Base-by-base conservation (phyloP, 2,329 filamentous ascomycete species). In the Fusarium pseudocircinatum region DNA sequence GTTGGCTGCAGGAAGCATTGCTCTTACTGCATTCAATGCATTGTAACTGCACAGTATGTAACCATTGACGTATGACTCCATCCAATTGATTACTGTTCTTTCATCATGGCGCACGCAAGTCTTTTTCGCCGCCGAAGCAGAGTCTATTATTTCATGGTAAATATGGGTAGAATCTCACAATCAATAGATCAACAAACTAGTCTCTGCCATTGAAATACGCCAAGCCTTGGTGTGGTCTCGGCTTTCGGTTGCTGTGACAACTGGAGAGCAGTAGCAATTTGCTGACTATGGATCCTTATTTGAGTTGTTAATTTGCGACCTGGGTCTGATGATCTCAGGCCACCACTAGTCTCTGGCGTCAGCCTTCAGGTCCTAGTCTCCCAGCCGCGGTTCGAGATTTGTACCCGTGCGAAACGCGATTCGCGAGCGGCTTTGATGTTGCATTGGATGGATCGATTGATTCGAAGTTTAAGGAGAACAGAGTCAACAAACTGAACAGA, bases 211-310 rank as follows among this genome's bases (percentile, higher is more conserved):
- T 40, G 49, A 67, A 62, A 69, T 62, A 49, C 60, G 66, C 71
- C 75, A 76, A 71, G 72, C 39, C 32, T 34, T 40, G 40, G 44
- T 69, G 69, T 76, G 69, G 72, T 67, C 64, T 60, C 36, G 63
- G 58, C 56, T 62, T 32, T 16, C 18, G 49, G 78, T 79, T 79
- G 73, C 77, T 67, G 68, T 70, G 74, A 74, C 78, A 75, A 79
- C 78, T 56, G 12, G 26, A 50, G 16, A 46, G 26, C 26, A 52
- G 53, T 24, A 15, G 52, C 28, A 67, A 67, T 50, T 64, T 54
- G 67, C 74, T 71, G 63, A 74, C 56, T 61, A 68, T 54, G 65
- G 56, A 56, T 56, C 59, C 66, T 52, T 40, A 40, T 65, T 56
- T 53, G 57, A 52, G 60, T 24, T 34, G 43, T 40, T 47, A 67